Base-by-base conservation (phyloP, 1,284 basidiomycete species). In the Neolentinus lepideus region DNA sequence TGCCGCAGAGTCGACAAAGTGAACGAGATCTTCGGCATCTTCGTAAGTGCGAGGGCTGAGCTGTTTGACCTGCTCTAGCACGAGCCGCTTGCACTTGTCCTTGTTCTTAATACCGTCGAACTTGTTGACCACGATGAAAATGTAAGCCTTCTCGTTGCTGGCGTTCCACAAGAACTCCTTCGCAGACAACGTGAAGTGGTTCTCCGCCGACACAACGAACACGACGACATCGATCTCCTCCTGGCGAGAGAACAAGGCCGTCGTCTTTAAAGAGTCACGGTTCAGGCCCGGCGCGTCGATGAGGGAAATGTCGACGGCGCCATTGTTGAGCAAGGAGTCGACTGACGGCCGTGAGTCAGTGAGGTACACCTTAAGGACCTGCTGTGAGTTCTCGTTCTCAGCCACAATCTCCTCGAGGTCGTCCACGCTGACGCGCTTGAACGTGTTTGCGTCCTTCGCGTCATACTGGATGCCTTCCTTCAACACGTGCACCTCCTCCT, bases 71-170 rank as follows among this genome's bases (percentile, higher is more conserved):
- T 99, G 96, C 59, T 99, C 94, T 51, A 98, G 81, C 50, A 99
- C 92, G 22, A 89, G 74, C 51, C 90, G 81, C 64, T 85, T 84
- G 73, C 96, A 99, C 72, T 94, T 92, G 52, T 90, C 90, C 77
- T 98, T 98, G 80, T 98, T 92, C 66, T 85, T 83, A 72, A 99
- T 98, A 67, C 92, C 89, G 66, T 94, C 94, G 68, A 88, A 99
- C 71, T 98, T 95, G 82, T 99, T 99, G 67, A 99, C 96, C 51
- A 99, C 97, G 65, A 99, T 91, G 76, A 99, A 99, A 36, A 99
- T 78, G 69, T 97, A 97, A 0, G 96, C 94, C 77, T 99, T 99
- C 75, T 99, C 97, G 66, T 94, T 90, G 71, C 90, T 91, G 1
- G 97, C 95, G 64, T 87, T 94, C 77, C 78, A 84, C 47, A 99